Evolutionary conservation across 2,329 filamentous ascomycete genomes (phyloP).

Genomic region (Colletotrichum scovillei): DNA sequence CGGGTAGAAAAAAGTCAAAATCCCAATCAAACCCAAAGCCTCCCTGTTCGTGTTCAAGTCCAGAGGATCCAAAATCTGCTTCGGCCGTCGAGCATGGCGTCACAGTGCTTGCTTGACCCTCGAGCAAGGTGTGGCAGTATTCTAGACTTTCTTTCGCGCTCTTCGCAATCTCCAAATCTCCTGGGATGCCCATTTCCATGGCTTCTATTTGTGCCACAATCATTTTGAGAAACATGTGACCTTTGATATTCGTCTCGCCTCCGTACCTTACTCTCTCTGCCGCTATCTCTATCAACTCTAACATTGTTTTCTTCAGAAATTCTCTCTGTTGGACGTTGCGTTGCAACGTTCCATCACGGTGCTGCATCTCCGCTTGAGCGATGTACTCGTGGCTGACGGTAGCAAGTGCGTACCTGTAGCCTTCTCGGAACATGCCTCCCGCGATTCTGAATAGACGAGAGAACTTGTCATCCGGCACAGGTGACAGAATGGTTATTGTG

Average conservation of each 20-base stretch:
- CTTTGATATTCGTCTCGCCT: not conserved
- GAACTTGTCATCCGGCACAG: constrained; percentile 49
- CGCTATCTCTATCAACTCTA: not conserved
- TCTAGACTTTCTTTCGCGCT: constrained; percentile 48
- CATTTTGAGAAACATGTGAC: not conserved
- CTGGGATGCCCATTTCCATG: constrained; percentile 40
- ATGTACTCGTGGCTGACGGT: constrained; percentile 52
- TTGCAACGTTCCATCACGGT: constrained; percentile 37
- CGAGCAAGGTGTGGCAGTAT: constrained; percentile 44
- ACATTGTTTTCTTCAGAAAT: not conserved
- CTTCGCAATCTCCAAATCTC: constrained; percentile 43
- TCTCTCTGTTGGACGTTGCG: not conserved
- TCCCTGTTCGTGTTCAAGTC: not conserved
- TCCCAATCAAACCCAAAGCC: not conserved
- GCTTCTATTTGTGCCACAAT: constrained; percentile 42
- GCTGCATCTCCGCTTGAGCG: constrained; percentile 42
- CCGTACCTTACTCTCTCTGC: not conserved
- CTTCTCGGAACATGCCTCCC: constrained; percentile 55
- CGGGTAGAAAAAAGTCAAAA: not conserved
- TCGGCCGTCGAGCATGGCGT: not conserved
- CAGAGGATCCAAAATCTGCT: constrained; percentile 13
- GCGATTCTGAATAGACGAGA: constrained; percentile 48
- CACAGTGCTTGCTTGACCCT: constrained; percentile 31
- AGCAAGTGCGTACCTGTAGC: constrained; percentile 46
- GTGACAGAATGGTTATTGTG: not conserved